Base-by-base conservation (phyloP, 2,329 filamentous ascomycete species). In the Neobulgaria alba region DNA sequence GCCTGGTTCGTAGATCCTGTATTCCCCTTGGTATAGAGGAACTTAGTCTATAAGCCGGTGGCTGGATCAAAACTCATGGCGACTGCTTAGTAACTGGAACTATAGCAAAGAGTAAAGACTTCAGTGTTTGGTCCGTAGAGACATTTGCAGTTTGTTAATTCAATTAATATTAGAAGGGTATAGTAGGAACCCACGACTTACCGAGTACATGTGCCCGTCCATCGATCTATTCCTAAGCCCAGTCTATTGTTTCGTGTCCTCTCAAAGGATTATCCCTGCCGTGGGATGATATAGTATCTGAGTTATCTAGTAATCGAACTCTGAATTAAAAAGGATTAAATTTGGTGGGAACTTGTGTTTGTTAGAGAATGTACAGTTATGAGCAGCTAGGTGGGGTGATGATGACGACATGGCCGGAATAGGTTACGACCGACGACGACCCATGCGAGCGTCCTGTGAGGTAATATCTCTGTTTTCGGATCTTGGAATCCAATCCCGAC, bases 111-210 rank as follows among this genome's bases (percentile, higher is more conserved):
- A 16, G 32, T 34, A 10, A 34, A 16, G 32, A 34, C 32, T 34
- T 34, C 32, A 16, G 32, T 17, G 16, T 34, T 16, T 4, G 32
- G 32, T 34, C 32, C 32, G 15, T 34, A 34, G 16, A 34, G 32
- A 16, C 14, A 34, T 18, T 34, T 34, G 32, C 9, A 9, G 32
- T 34, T 34, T 34, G 32, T 16, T 34, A 34, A 9, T 17, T 34
- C 18, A 5, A 12, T 34, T 18, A 34, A 18, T 18, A 5, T 16
- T 34, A 18, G 9, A 18, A 34, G 32, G 5, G 32, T 9, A 34
- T 34, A 26, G 23, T 7, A 26, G 23, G 23, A 26, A 7, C 12
- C 12, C 12, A 26, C 23, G 7, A 12, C 23, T 26, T 26, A 26
- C 23, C 23, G 23, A 26, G 23, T 26, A 26, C 12, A 7, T 26